phyloP scores from a whole-genome alignment of 495 filamentous ascomycete genomes.

The Opeltia flavorubescens region DNA sequence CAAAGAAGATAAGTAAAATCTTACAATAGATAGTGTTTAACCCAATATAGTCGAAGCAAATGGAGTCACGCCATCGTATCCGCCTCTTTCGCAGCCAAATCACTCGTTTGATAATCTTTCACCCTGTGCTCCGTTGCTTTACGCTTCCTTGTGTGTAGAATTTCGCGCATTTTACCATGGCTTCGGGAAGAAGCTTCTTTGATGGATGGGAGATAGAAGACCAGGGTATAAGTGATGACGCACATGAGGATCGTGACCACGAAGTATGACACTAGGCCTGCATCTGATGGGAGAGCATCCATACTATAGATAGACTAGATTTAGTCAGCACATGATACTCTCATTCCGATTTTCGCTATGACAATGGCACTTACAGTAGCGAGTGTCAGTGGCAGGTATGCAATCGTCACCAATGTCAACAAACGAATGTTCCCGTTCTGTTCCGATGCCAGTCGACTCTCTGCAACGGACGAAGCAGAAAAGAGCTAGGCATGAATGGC shows the following conservation, averaged over 20 bases:
- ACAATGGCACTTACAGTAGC: background rate
- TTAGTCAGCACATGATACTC: too few species aligned
- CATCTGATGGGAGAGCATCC: background rate
- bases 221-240: background rate
- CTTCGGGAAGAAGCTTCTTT: background rate
- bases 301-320: background rate
- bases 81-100: too few species aligned
- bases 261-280: slow-evolving; percentile 1
- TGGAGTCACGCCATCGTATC: too few species aligned
- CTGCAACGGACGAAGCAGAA: background rate
- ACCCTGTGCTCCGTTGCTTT: background rate
- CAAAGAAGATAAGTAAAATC: too few species aligned
- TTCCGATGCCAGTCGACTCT: background rate
- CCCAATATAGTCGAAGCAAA: too few species aligned
- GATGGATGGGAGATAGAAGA: background rate
- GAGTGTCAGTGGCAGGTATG: background rate
- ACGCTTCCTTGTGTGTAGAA: background rate
- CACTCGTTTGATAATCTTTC: too few species aligned
- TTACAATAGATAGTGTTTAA: too few species aligned
- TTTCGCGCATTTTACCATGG: background rate
- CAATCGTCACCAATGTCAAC: background rate
- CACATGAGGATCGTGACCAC: slow-evolving; percentile 2
- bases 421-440: background rate
- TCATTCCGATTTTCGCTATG: background rate
- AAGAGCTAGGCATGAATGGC: background rate